phyloP scores from a whole-genome alignment of 208 protist species.

The Borovskyia barvae region DNA sequence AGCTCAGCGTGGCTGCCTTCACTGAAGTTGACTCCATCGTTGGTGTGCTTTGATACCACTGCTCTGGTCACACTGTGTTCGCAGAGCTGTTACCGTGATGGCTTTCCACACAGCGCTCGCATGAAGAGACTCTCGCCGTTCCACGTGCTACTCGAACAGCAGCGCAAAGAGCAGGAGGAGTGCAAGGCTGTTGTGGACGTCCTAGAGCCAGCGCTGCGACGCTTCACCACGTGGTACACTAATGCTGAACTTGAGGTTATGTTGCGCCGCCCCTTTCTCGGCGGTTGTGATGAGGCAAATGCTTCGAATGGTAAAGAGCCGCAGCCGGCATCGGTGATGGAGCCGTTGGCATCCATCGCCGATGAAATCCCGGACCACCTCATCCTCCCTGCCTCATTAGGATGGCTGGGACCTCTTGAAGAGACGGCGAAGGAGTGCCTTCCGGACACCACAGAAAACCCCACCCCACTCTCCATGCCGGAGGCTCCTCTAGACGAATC shows the following conservation, averaged over 20 bases:
- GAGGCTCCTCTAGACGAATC: slow-evolving; percentile 15
- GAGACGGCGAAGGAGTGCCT: not conserved
- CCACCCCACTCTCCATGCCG: too few relatives aligned
- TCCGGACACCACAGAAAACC: not conserved
- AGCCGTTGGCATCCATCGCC: not conserved
- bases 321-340: not conserved
- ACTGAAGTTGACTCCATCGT: slow-evolving; percentile 1
- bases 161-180: slow-evolving; percentile 36
- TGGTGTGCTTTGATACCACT: slow-evolving; percentile 74
- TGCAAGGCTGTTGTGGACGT: slow-evolving; percentile 24
- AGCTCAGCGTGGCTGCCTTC: slow-evolving; percentile 13
- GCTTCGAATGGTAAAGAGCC: not conserved
- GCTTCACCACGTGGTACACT: slow-evolving; percentile 32
- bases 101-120: slow-evolving; percentile 9
- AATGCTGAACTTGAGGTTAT: slow-evolving; percentile 3
- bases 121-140: slow-evolving; percentile 27
- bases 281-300: not conserved
- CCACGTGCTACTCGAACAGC: slow-evolving; percentile 59
- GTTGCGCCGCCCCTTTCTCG: slow-evolving; percentile 15
- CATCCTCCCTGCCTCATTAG: not conserved
- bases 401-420: slow-evolving; percentile 9
- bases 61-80: slow-evolving; percentile 72
- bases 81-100: slow-evolving; percentile 47
- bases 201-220: slow-evolving; percentile 39
- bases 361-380: not conserved